Evolutionary conservation across 1,284 basidiomycete genomes (phyloP).

Genomic region (Cystobasidiaceae sp.): DNA sequence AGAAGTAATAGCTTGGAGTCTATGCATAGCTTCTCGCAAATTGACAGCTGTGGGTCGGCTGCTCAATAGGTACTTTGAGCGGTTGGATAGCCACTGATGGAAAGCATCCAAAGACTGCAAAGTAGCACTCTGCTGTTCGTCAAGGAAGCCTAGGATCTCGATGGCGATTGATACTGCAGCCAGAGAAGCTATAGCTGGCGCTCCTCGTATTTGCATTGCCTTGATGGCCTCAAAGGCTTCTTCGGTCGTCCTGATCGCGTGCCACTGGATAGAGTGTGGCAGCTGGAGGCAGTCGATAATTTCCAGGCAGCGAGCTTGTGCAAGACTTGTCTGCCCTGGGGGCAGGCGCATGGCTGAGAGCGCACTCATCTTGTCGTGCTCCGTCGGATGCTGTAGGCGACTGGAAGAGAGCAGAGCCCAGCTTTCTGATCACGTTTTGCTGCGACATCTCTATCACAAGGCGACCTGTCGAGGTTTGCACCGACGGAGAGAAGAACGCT

Average conservation of each 20-base stretch:
- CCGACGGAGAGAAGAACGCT: too few relatives aligned
- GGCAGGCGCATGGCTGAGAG: slow-evolving; percentile 28
- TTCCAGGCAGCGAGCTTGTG: slow-evolving; percentile 32
- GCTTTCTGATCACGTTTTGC: too few relatives aligned
- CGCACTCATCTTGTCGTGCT: slow-evolving; percentile 4
- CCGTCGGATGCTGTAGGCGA: not conserved
- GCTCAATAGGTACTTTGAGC: slow-evolving; percentile 67
- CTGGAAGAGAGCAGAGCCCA: not conserved
- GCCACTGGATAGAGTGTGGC: slow-evolving; percentile 64
- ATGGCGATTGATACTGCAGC: slow-evolving; percentile 72
- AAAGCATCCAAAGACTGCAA: slow-evolving; percentile 7
- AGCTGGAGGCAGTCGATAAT: slow-evolving; percentile 43
- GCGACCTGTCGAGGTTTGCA: too few relatives aligned
- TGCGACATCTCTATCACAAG: too few relatives aligned
- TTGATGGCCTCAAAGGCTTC: slow-evolving; percentile 86
- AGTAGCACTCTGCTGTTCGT: not conserved
- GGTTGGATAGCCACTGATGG: slow-evolving; percentile 40
- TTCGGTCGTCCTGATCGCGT: slow-evolving; percentile 60
- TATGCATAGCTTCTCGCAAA: slow-evolving; percentile 71
- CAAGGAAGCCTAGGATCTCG: slow-evolving; percentile 47
- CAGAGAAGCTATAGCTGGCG: slow-evolving; percentile 87
- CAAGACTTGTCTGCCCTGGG: not conserved
- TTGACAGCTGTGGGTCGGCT: slow-evolving; percentile 90
- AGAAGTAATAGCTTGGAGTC: slow-evolving; percentile 55
- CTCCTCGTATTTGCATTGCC: slow-evolving; percentile 85